Conservation (phyloP, 1,284 basidiomycete genomes). For the Retiboletus flavoniger region DNA sequence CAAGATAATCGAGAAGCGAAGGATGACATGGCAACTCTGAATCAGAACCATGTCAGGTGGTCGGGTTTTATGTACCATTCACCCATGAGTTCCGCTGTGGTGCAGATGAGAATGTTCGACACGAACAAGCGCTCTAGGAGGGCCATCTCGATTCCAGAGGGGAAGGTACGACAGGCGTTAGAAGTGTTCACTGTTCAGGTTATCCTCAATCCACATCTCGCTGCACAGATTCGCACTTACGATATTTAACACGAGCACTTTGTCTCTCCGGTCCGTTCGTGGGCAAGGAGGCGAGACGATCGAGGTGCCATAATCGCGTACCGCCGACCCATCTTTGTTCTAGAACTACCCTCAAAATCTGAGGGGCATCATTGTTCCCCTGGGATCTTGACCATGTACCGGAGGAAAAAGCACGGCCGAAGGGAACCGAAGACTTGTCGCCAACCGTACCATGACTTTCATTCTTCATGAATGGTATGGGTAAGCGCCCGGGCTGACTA, state of each 20-base stretch:
- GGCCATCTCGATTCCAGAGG: background rate
- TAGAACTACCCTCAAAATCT: background rate
- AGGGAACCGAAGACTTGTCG: background rate
- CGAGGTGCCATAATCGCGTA: slow-evolving; percentile 13
- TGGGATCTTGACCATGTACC: slow-evolving; percentile 7
- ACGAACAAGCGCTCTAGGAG: background rate
- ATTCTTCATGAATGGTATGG: background rate
- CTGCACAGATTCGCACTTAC: slow-evolving; percentile 6
- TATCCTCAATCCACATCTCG: slow-evolving; percentile 6
- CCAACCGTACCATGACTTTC: background rate
- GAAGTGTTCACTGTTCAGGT: background rate
- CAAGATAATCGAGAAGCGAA: slow-evolving; percentile 21
- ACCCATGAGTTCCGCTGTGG: background rate
- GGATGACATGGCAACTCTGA: slow-evolving; percentile 1
- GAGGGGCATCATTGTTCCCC: background rate
- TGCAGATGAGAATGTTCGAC: background rate
- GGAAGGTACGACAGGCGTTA: background rate
- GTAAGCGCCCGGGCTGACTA: background rate
- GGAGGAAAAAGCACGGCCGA: background rate
- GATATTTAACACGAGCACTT: background rate
- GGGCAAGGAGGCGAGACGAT: background rate
- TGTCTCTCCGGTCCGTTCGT: background rate
- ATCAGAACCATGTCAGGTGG: background rate
- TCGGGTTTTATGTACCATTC: background rate
- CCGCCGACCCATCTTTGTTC: background rate